Evolutionary conservation across 352 stramenopile species (phyloP), one percentile per base, ranked within the genome.

Genomic region (Paralagenidium karlingii): DNA sequence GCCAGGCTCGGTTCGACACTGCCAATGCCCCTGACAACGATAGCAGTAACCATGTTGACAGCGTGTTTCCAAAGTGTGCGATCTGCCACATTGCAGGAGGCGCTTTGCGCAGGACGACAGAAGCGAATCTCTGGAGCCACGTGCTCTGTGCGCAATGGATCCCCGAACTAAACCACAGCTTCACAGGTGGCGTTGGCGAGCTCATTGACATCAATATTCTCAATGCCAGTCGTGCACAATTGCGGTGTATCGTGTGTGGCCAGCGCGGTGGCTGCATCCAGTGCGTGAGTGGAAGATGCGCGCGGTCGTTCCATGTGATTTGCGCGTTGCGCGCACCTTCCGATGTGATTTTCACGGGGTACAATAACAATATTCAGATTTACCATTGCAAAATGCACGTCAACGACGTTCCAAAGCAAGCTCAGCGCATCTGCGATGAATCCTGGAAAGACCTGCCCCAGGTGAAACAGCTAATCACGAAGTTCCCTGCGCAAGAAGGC

Each of bases 61-160:
- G 45, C 8, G 30, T 62, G n/a, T 37, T 44, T 20, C 75, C 73
- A 13, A 60, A 68, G 19, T 92, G 68, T 44, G 68, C 67, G 16
- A 56, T 82, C n/a, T 90, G 69, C 37, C 74, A 68, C 13, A 52
- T 68, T 13, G 60, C 63, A 24, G 79, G 79, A 25, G 82, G 82
- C 13, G 77, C 76, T 8, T 43, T 93, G 48, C 79, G 82, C 5
- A 67, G 49, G 7, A 82, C 76, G 9, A 67, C 43, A 21, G 61
- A 85, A 41, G 42, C 43, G 7, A 57, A 63, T 42, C 60, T 82
- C 7, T 88, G 81, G 78, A 68, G 65, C 29, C 82, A 94, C 52
- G 64, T 92, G 21, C 53, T 89, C 39, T 94, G 82, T 33, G 55
- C 81, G 29, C 75, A 84, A 37, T 94, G 82, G 82, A 77, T 92